Evolutionary conservation across 306 rosid genomes (phyloP), one percentile per base, ranked within the genome.

Genomic region (Styphnolobium japonicum): DNA sequence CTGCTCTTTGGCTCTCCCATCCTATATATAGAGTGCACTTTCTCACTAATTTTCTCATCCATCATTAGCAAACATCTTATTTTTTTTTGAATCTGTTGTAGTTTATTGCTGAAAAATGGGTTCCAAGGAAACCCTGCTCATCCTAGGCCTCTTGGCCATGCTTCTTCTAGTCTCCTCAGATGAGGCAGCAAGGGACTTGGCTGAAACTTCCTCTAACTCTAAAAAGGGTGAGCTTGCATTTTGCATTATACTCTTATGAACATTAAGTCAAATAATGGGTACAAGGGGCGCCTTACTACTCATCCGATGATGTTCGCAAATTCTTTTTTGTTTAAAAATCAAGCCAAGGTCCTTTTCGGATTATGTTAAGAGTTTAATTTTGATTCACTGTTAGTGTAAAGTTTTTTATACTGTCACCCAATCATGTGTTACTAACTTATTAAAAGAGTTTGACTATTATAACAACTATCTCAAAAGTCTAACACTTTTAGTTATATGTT

Each of bases 141-240:
- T 74, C 42, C 56, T 88, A 0, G 77, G 81, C 49, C 70, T 92
- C 48, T 71, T 83, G 39, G 89, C 89, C 57, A 18, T 90, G 65
- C 31, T 67, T 45, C 64, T 81, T 57, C 8, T 84, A 0, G 51
- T 65, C 55, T 81, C 83, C 18, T 74, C 71, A 4, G 75, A 74
- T 12, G 84, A 74, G 2, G 71, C 62, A 7, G 86, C 88, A 0
- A 84, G 87, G 6, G 87, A 88, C 42, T 36, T 78, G 12, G 23
- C 48, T 11, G 52, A 81, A 45, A 4, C 78, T 33, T 66, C 88
- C 46, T 8, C 78, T 57, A 21, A 73, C 7, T 21, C 68, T 0
- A 39, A 81, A 40, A 48, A 75, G 2, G 82, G 90, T 83, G 8
- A 77, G 62, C 16, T 65, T 34, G 10, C 10, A 19, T 10, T 12